Conservation (phyloP, 2,329 filamentous ascomycete genomes). For the Cladobotryum protrusum region DNA sequence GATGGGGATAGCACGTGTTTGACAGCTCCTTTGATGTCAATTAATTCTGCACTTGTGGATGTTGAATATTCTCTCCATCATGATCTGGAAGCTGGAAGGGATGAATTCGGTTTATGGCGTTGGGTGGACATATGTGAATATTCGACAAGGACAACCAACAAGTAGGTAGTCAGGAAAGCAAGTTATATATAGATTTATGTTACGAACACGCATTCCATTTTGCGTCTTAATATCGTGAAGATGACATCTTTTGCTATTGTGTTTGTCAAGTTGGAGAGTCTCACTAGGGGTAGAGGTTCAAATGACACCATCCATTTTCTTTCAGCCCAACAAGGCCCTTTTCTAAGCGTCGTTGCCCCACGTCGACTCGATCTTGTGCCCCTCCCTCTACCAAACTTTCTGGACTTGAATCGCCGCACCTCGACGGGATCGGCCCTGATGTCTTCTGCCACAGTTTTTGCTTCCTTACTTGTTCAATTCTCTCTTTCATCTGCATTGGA, state of each 20-base stretch:
- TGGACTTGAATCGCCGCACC: too few species aligned
- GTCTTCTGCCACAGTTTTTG: too few species aligned
- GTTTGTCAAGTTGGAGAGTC: background rate
- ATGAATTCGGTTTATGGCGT: constrained; percentile 11
- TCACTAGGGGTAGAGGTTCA: background rate
- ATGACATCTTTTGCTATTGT: background rate
- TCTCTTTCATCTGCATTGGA: too few species aligned
- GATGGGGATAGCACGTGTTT: background rate
- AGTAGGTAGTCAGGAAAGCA: constrained; percentile 9
- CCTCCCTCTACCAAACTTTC: background rate
- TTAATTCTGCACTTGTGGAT: constrained; percentile 5
- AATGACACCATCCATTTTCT: background rate
- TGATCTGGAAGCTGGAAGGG: constrained; percentile 6
- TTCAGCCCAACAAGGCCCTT: background rate
- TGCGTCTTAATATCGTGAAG: background rate
- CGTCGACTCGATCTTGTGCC: constrained; percentile 4
- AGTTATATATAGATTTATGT: constrained; percentile 7
- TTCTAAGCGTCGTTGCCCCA: constrained; percentile 7
- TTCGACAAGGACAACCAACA: constrained; percentile 7
- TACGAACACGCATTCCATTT: constrained; percentile 5
- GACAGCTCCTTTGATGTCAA: constrained; percentile 1
- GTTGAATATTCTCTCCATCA: constrained; percentile 12
- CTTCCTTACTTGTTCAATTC: too few species aligned
- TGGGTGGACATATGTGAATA: constrained; percentile 10
- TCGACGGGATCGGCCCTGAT: too few species aligned